Conservation (phyloP, 768 basidiomycete species). For the Termitomyces sp. region DNA sequence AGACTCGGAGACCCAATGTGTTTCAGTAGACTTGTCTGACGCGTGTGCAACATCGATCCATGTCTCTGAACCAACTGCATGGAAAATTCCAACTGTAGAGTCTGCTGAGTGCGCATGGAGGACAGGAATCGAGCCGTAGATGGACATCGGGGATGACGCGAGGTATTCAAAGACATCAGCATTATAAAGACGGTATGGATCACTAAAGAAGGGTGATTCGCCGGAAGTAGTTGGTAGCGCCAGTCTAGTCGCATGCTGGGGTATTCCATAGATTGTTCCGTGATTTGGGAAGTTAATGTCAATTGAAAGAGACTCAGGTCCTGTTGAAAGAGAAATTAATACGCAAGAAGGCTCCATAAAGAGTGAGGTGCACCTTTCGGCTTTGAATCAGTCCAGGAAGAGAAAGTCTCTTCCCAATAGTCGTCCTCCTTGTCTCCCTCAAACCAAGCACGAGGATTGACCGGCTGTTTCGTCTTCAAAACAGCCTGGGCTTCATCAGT, state of each 20-base stretch:
- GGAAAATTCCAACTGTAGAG: constrained; percentile 88
- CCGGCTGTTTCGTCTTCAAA: constrained; percentile 38
- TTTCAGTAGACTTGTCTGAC: constrained; percentile 62
- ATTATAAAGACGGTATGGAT: constrained; percentile 95
- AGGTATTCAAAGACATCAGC: constrained; percentile 96
- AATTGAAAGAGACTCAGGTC: constrained; percentile 89
- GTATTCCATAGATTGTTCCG: constrained; percentile 90
- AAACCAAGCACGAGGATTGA: constrained; percentile 69
- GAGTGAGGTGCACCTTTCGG: constrained; percentile 69
- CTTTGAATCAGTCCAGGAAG: constrained; percentile 86
- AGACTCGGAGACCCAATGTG: constrained; percentile 98
- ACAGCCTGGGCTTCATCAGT: constrained; percentile 43
- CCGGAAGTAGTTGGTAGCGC: constrained; percentile 87
- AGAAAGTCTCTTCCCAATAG: constrained; percentile 87
- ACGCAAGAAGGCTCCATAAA: background rate
- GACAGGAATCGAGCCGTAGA: constrained; percentile 90
- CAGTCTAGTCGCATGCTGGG: constrained; percentile 89
- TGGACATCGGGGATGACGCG: constrained; percentile 67
- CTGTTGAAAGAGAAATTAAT: constrained; percentile 33
- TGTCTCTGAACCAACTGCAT: constrained; percentile 84
- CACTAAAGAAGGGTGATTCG: constrained; percentile 67
- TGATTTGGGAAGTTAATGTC: constrained; percentile 94
- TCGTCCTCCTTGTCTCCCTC: constrained; percentile 82
- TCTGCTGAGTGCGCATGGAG: constrained; percentile 89
- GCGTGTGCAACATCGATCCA: constrained; percentile 89